Evolutionary conservation across 2,329 filamentous ascomycete species (phyloP), one percentile per base, ranked within the genome.

Genomic region (Ceratocystis variospora): DNA sequence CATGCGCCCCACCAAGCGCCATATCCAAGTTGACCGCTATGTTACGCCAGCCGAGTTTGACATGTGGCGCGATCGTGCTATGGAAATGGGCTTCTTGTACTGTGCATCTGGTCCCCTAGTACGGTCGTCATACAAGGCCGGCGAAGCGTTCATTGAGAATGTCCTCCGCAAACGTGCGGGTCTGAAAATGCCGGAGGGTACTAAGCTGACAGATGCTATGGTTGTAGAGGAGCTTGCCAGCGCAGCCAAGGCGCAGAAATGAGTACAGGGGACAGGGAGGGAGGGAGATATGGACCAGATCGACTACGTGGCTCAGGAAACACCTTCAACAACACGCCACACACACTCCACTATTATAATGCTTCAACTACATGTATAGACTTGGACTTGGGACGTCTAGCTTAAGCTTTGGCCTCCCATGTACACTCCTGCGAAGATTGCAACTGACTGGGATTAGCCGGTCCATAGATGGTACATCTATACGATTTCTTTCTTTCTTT

Each of bases 101-200:
- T 96, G 91, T 74, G 94, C 94, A 15, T 94, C 89, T 67, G 94
- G 94, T 0, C 94, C 94, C 1, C 79, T 99, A 61, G 93, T 99
- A 28, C 84, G 94, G 68, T 96, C 91, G 71, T 95, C 89, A 61
- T 99, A 99, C 79, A 99, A 99, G 80, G 94, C 94, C 1, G 94
- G 94, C 46, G 94, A 99, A 79, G 90, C 91, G 0, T 99, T 99
- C 74, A 99, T 99, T 71, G 94, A 99, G 81, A 99, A 99, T 72
- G 93, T 99, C 22, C 78, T 99, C 68, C 89, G 90, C 77, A 96
- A 96, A 83, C 81, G 90, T 63, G 82, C 79, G 0, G 67, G 67
- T 3, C 19, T 62, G 4, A 64, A 62, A 12, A 63, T 66, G 41
- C 67, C 67, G 7, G 70, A 73, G 64, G 70, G 70, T 2, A 68